A percentile compares a stretch with the other conserved stretches of the same genome.
These are phyloP conservation scores for Epichloe amarillans DNA, from an alignment of 2,329 filamentous ascomycete genomes.

Conservation along the genomic window DNA sequence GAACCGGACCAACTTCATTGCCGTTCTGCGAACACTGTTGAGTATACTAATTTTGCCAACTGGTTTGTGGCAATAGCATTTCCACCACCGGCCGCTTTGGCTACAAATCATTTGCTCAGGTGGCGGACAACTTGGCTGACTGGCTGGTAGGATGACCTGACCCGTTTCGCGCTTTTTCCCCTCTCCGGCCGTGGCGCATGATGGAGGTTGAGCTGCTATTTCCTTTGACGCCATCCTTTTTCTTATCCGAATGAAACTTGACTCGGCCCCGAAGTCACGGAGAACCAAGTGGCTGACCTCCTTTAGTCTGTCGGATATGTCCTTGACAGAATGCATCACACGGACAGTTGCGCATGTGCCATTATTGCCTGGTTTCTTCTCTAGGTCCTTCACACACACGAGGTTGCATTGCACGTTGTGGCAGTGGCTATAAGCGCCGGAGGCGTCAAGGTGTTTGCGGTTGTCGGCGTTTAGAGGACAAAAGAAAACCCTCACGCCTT, in stretches of 20 bases:
- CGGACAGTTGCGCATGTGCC: neutral
- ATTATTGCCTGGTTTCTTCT: neutral
- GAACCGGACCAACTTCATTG: neutral
- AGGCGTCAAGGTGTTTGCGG: neutral
- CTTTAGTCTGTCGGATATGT: neutral
- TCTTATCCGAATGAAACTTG: constrained; percentile 3
- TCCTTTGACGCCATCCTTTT: neutral
- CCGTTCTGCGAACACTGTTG: neutral
- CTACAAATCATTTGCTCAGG: neutral
- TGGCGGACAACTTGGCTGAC: neutral
- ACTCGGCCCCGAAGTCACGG: constrained; percentile 5
- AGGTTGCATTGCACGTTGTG: neutral
- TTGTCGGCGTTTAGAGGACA: neutral
- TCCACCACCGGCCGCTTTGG: neutral
- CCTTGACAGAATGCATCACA: neutral
- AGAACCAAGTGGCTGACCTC: neutral
- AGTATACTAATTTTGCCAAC: neutral
- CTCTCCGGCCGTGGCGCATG: neutral
- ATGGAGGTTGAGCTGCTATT: neutral
- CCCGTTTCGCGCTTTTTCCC: neutral
- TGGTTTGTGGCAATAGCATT: neutral
- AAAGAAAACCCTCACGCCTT: neutral
- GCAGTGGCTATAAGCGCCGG: neutral
- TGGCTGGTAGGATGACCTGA: neutral
- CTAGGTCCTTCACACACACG: no score